Percentiles rank a stretch among this genome's conserved stretches.
Conservation (phyloP, 129 eudicot genomes). For the Tagetes patula region DNA sequence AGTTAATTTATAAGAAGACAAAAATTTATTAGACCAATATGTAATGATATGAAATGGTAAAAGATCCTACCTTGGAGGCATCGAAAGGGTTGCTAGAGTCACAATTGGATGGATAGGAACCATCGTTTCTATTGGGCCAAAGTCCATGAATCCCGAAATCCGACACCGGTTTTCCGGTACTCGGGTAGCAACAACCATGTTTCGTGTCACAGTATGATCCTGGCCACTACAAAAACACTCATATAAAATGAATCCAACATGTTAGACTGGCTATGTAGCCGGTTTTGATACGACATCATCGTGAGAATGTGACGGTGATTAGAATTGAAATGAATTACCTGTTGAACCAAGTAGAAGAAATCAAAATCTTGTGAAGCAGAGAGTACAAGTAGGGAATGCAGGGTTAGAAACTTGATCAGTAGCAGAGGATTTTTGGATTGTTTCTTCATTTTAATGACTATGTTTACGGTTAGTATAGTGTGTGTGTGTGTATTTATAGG, state of each 20-base stretch:
- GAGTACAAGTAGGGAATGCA: conserved; percentile 21
- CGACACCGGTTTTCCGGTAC: conserved; percentile 55
- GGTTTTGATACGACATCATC: too few species aligned
- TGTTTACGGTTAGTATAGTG: background rate
- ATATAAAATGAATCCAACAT: background rate
- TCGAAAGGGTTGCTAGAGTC: conserved; percentile 49
- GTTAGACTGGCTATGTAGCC: background rate
- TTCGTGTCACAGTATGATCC: conserved; percentile 60
- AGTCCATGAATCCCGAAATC: conserved; percentile 82
- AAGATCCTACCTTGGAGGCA: conserved; percentile 45
- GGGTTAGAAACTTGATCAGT: conserved; percentile 13
- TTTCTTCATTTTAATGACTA: conserved; percentile 4
- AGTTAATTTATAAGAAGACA: background rate
- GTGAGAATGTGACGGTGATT: background rate
- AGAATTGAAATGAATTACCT: conserved; percentile 25
- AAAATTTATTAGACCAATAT: background rate
- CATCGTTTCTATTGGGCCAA: conserved; percentile 68
- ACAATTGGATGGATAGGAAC: conserved; percentile 59
- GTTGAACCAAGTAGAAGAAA: conserved; percentile 57
- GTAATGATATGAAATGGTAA: conserved; percentile 19
- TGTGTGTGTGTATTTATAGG: conserved; percentile 15
- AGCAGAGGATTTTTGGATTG: background rate
- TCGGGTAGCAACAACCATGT: conserved; percentile 65
- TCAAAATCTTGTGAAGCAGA: conserved; percentile 33
- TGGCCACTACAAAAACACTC: conserved; percentile 53